Conservation (phyloP, 306 rosid genomes). For the Phaseolus lunatus region DNA sequence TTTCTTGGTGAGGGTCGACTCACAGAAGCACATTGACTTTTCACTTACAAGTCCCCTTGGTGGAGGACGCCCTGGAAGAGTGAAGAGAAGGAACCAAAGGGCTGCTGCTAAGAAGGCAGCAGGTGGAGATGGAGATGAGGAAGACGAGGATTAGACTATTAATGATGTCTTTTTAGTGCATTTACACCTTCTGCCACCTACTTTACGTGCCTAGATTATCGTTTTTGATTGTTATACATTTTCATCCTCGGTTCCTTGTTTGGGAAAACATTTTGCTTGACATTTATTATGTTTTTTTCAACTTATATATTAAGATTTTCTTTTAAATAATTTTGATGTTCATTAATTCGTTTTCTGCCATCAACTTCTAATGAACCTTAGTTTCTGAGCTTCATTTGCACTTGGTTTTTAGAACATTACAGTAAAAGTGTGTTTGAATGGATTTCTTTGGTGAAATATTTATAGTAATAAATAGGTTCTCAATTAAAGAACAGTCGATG, state of each 20-base stretch:
- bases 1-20: constrained; percentile 68
- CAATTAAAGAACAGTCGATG: too few species aligned
- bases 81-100: constrained; percentile 65
- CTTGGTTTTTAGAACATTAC: too few species aligned
- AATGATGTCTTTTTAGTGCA: neutral
- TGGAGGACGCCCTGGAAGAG: constrained; percentile 71
- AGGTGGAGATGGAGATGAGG: constrained; percentile 75
- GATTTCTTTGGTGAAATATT: too few species aligned
- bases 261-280: constrained; percentile 15
- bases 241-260: constrained; percentile 22
- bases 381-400: too few species aligned
- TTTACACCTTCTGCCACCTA: neutral
- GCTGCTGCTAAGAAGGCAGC: constrained; percentile 76
- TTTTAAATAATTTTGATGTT: constrained; percentile 2
- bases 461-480: too few species aligned
- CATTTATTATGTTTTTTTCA: constrained; percentile 34
- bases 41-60: constrained; percentile 72
- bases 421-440: too few species aligned
- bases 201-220: neutral
- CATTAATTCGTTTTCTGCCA: too few species aligned
- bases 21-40: constrained; percentile 74
- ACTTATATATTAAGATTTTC: constrained; percentile 23
- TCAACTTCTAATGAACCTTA: too few species aligned
- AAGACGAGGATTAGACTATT: constrained; percentile 61
- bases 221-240: constrained; percentile 24